Base-by-base conservation (phyloP, 257 asterid genomes). In the Primulina tabacum region DNA sequence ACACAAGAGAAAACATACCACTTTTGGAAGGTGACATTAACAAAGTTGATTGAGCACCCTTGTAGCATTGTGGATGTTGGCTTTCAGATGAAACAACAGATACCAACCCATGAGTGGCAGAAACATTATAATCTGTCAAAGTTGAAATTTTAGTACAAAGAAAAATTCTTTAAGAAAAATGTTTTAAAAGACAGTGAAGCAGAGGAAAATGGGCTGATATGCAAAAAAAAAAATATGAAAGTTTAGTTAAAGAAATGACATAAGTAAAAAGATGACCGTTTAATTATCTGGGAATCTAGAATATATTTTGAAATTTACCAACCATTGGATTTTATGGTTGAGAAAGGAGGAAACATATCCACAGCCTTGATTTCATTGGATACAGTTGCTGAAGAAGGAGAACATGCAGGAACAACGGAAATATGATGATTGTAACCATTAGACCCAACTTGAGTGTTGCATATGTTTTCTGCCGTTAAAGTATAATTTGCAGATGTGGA, bases 321-420 rank as follows among this genome's bases (percentile, higher is more conserved):
- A 87, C 91, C 89, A 75, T 76, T 71, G 73, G 80, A 76, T 65
- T 72, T 74, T 58, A 74, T 38, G 53, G 73, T 33, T 29, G 60
- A 56, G 60, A 37, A 71, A 68, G 78, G 65, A 67, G 79, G 76
- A 58, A 55, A 65, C 71, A 24, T 73, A 73, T 65, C 64, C 60
- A 64, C 71, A 17, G 70, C 60, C 78, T 82, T 71, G 50, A 61
- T 69, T 65, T 65, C 70, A 74, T 56, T 40, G 7, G 65, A 71
- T 59, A 59, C 56, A 30, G 58, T 62, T 60, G 67, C 50, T 47
- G 68, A 72, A 60, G 81, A 74, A 32, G 69, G 67, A 71, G 78
- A 71, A 52, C 68, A 77, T 29, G 16, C 33, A 6, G 18, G 65
- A 20, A 10, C 53, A 53, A 69, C 70, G 47, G 80, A 70, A 26